phyloP scores from a whole-genome alignment of 768 basidiomycete genomes.

The Xanthoconium purpureum region DNA sequence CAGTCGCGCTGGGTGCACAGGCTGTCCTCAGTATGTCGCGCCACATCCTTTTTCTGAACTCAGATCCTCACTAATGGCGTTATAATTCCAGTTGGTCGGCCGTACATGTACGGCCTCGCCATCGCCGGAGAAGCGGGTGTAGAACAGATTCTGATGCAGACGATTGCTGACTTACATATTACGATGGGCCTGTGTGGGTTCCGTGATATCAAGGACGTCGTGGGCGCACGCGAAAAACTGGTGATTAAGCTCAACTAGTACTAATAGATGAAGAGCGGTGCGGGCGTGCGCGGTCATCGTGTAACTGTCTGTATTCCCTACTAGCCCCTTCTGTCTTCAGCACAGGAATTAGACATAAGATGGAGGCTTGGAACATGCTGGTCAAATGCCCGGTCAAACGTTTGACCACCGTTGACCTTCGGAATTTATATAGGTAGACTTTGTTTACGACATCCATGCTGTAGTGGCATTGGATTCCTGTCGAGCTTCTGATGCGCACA shows the following conservation, averaged over 20 bases:
- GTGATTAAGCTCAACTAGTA: slow-evolving; percentile 24
- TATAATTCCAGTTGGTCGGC: slow-evolving; percentile 35
- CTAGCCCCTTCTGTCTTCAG: too few relatives aligned
- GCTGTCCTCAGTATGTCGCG: slow-evolving; percentile 41
- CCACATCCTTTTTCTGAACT: background rate
- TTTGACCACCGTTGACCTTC: too few relatives aligned
- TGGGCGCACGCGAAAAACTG: slow-evolving; percentile 35
- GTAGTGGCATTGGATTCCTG: too few relatives aligned
- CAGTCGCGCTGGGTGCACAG: slow-evolving; percentile 56
- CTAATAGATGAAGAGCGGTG: background rate
- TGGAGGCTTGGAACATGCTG: too few relatives aligned
- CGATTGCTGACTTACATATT: slow-evolving; percentile 42
- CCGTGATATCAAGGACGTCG: slow-evolving; percentile 36
- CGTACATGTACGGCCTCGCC: slow-evolving; percentile 47
- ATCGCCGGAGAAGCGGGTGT: slow-evolving; percentile 48
- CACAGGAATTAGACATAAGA: too few relatives aligned
- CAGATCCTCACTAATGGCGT: background rate
- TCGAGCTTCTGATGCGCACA: too few relatives aligned
- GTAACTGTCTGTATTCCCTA: background rate
- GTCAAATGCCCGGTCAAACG: too few relatives aligned
- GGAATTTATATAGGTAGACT: too few relatives aligned
- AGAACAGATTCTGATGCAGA: slow-evolving; percentile 44
- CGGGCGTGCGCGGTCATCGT: background rate
- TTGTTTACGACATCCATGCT: too few relatives aligned
- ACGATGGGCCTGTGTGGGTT: slow-evolving; percentile 44